phyloP scores from a whole-genome alignment of 1,284 basidiomycete species.

The Sanguinoderma infundibulare region DNA sequence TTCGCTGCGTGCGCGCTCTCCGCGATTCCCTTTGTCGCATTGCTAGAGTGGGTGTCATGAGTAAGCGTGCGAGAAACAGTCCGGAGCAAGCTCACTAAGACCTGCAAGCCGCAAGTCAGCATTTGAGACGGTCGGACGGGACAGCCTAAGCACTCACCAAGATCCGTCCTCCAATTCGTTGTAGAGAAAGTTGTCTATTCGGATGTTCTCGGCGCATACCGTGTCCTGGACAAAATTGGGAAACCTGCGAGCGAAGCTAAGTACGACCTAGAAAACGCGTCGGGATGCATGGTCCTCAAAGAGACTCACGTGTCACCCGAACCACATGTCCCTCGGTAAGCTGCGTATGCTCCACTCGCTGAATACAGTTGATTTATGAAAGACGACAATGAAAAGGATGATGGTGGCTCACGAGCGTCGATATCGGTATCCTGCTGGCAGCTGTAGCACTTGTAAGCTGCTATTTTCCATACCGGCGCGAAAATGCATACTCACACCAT shows the following conservation, averaged over 20 bases:
- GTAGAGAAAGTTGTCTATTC: slow-evolving; percentile 20
- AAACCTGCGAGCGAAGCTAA: background rate
- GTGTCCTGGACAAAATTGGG: slow-evolving; percentile 9
- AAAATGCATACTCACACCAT: slow-evolving; percentile 16
- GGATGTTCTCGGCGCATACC: slow-evolving; percentile 16
- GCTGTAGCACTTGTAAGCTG: background rate
- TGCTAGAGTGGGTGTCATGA: no score
- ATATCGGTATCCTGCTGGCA: slow-evolving; percentile 20
- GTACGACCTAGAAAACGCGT: background rate
- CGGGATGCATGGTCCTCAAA: no score
- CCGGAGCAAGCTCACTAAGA: no score
- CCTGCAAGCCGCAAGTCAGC: no score
- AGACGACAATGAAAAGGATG: no score
- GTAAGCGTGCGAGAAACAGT: no score
- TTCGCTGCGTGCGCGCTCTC: slow-evolving; percentile 5
- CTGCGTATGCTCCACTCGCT: slow-evolving; percentile 14
- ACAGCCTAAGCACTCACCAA: no score
- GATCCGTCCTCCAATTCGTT: slow-evolving; percentile 16
- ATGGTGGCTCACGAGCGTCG: slow-evolving; percentile 23
- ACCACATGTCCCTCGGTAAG: slow-evolving; percentile 8
- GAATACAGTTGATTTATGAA: background rate
- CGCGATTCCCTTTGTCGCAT: slow-evolving; percentile 10
- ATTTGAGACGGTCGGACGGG: no score
- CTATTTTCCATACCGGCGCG: background rate
- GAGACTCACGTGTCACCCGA: slow-evolving; percentile 8